phyloP scores from a whole-genome alignment of 2,329 filamentous ascomycete species.

The Emericellopsis cladophorae region DNA sequence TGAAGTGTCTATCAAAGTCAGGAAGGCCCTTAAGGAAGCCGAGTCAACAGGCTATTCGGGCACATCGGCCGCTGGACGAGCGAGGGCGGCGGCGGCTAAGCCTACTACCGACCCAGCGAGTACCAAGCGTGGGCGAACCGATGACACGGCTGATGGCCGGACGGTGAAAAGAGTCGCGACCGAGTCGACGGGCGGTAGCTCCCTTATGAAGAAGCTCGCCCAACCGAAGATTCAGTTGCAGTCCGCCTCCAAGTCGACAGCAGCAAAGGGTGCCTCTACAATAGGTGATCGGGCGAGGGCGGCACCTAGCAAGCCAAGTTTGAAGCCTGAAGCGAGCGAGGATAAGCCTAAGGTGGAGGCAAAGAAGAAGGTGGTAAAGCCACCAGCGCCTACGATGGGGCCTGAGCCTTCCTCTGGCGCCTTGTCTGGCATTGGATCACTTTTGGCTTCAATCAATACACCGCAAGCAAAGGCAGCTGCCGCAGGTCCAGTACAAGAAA shows the following conservation, averaged over 20 bases:
- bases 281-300: slow-evolving; percentile 32
- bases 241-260: slow-evolving; percentile 13
- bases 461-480: slow-evolving; percentile 24
- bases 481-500: slow-evolving; percentile 56
- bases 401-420: slow-evolving; percentile 18
- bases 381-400: slow-evolving; percentile 13
- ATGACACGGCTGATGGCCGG: slow-evolving; percentile 22
- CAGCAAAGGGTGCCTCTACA: slow-evolving; percentile 18
- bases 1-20: slow-evolving; percentile 37
- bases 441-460: slow-evolving; percentile 37
- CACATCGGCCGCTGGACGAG: slow-evolving; percentile 24
- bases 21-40: slow-evolving; percentile 21
- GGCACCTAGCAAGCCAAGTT: slow-evolving; percentile 9
- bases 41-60: slow-evolving; percentile 25
- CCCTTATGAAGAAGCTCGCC: slow-evolving; percentile 25
- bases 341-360: slow-evolving; percentile 17
- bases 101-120: slow-evolving; percentile 13
- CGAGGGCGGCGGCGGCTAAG: slow-evolving; percentile 18
- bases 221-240: slow-evolving; percentile 19
- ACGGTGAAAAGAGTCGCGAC: slow-evolving; percentile 28
- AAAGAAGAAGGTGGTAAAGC: slow-evolving; percentile 12
- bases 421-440: slow-evolving; percentile 37
- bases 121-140: slow-evolving; percentile 24
- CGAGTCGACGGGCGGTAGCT: slow-evolving; percentile 19
- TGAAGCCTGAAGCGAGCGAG: slow-evolving; percentile 23